Evolutionary conservation across 2,329 filamentous ascomycete species (phyloP).

Genomic region (Dactylellina sp.): DNA sequence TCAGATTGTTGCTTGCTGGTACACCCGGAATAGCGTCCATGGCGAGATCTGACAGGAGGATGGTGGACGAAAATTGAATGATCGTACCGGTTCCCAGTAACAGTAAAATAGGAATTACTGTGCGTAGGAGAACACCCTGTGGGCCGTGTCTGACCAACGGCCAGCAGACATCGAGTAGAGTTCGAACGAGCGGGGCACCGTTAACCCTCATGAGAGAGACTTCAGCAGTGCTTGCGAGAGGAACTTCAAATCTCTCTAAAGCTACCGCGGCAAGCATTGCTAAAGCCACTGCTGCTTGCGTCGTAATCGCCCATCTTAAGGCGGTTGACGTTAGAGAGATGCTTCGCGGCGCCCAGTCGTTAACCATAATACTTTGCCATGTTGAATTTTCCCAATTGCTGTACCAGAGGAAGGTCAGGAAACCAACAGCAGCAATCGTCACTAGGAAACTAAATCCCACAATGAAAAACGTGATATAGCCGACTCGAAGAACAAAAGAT

Average conservation of each 20-base stretch:
- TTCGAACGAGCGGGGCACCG: conserved; percentile 20
- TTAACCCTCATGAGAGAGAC: conserved; percentile 36
- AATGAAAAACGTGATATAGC: background rate
- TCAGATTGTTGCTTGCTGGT: conserved; percentile 9
- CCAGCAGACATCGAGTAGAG: conserved; percentile 22
- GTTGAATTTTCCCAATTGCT: conserved; percentile 11
- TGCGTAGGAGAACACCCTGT: conserved; percentile 13
- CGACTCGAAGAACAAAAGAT: background rate
- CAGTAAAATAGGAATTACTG: conserved; percentile 25
- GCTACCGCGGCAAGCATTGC: conserved; percentile 32
- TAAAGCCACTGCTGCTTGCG: conserved; percentile 18
- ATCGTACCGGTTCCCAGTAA: conserved; percentile 15
- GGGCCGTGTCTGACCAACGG: conserved; percentile 22
- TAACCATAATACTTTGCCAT: conserved; percentile 22
- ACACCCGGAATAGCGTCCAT: conserved; percentile 16
- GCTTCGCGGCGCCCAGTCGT: conserved; percentile 19
- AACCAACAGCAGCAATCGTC: conserved; percentile 3
- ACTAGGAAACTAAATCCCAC: background rate
- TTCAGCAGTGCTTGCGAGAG: conserved; percentile 13
- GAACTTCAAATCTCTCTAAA: conserved; percentile 32
- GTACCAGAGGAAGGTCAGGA: conserved; percentile 3
- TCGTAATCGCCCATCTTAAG: conserved; percentile 22
- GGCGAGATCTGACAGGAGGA: conserved; percentile 9
- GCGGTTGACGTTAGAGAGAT: conserved; percentile 31
- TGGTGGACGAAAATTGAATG: conserved; percentile 31